Evolutionary conservation across 768 basidiomycete genomes (phyloP).

Genomic region (Mycena amicta): DNA sequence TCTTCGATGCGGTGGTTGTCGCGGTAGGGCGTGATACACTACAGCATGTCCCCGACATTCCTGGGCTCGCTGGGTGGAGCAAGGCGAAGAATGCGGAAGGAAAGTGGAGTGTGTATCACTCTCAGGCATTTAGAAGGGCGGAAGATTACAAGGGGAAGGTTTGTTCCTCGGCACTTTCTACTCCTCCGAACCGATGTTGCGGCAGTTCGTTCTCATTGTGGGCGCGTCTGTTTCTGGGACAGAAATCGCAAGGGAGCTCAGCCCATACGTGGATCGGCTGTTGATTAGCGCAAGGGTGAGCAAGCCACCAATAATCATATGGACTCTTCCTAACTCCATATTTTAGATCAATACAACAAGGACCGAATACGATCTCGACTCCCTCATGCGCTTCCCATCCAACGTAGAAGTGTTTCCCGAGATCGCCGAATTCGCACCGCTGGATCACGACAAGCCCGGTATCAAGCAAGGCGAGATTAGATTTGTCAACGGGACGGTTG

Average conservation of each 20-base stretch:
- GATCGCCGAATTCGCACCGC: slow-evolving; percentile 30
- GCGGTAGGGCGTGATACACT: slow-evolving; percentile 34
- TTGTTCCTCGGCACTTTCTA: not conserved
- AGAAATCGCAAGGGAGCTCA: slow-evolving; percentile 25
- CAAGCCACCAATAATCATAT: slow-evolving; percentile 1
- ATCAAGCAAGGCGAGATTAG: slow-evolving; percentile 29
- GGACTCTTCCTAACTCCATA: no score
- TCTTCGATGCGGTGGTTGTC: no score
- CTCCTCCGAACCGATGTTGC: no score
- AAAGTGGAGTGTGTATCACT: slow-evolving; percentile 28
- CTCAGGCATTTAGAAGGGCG: slow-evolving; percentile 34
- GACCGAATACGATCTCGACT: no score
- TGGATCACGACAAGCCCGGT: slow-evolving; percentile 28
- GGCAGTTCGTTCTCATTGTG: slow-evolving; percentile 22
- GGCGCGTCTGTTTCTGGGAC: slow-evolving; percentile 22
- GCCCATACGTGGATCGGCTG: slow-evolving; percentile 12
- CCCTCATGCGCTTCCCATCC: no score
- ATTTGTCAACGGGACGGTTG: slow-evolving; percentile 36
- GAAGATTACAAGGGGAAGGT: slow-evolving; percentile 33
- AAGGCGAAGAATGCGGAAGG: slow-evolving; percentile 20
- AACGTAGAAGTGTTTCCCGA: slow-evolving; percentile 28
- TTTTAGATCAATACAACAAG: no score
- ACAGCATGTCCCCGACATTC: slow-evolving; percentile 33
- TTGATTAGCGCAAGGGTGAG: slow-evolving; percentile 24
- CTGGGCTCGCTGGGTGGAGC: slow-evolving; percentile 32